phyloP scores from a whole-genome alignment of 2,329 filamentous ascomycete species.

The Phialemoniopsis sp. region DNA sequence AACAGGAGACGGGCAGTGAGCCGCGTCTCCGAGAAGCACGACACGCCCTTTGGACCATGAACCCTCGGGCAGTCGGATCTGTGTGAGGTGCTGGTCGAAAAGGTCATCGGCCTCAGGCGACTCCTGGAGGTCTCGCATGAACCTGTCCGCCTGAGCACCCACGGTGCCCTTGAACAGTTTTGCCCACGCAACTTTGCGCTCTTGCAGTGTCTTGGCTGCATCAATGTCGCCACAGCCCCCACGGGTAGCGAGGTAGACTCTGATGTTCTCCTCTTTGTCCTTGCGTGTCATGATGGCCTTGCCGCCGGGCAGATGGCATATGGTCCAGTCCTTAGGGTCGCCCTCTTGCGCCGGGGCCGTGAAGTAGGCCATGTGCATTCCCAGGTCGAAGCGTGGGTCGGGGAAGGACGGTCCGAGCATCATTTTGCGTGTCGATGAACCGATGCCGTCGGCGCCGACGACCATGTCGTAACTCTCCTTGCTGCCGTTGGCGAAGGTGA shows the following conservation, averaged over 20 bases:
- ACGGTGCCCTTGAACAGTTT: slow-evolving; percentile 33
- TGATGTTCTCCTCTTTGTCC: slow-evolving; percentile 26
- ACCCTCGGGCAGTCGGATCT: slow-evolving; percentile 33
- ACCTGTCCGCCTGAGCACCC: slow-evolving; percentile 36
- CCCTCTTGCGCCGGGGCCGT: slow-evolving; percentile 17
- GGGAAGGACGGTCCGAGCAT: slow-evolving; percentile 20
- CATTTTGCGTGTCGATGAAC: slow-evolving; percentile 37
- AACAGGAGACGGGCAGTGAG: slow-evolving; percentile 39
- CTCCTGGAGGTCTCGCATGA: slow-evolving; percentile 25
- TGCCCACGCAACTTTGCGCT: slow-evolving; percentile 31
- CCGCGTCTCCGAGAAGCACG: slow-evolving; percentile 50
- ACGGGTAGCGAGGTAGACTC: slow-evolving; percentile 30
- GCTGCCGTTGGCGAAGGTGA: slow-evolving; percentile 35
- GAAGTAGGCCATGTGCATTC: slow-evolving; percentile 24
- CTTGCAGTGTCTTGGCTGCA: slow-evolving; percentile 10
- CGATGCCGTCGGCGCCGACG: slow-evolving; percentile 49
- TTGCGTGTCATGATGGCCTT: slow-evolving; percentile 31
- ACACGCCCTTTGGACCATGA: slow-evolving; percentile 41
- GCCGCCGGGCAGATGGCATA: slow-evolving; percentile 17
- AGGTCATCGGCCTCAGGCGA: slow-evolving; percentile 34
- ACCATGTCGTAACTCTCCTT: slow-evolving; percentile 42
- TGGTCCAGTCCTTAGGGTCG: slow-evolving; percentile 9
- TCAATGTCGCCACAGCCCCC: slow-evolving; percentile 20
- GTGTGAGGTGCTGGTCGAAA: slow-evolving; percentile 37
- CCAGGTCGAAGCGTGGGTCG: slow-evolving; percentile 12